These are phyloP conservation scores for Galeopsis tetrahit DNA, from an alignment of 257 asterid species.

Conservation along the genomic window DNA sequence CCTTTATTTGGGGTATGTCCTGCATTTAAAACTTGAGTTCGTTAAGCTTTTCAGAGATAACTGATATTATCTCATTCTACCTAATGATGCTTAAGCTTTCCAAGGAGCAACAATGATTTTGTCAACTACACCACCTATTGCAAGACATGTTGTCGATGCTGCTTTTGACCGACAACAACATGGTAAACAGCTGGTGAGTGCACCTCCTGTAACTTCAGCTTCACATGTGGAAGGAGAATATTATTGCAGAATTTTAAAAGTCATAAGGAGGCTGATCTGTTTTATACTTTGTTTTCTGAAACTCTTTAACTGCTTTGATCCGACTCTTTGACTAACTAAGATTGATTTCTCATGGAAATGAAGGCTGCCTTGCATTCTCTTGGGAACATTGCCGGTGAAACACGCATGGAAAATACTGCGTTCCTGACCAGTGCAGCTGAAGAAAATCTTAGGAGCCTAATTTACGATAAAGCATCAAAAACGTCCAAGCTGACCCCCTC, in stretches of 20 bases:
- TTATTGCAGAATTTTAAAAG: conserved; percentile 15
- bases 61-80: conserved; percentile 29
- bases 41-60: conserved; percentile 25
- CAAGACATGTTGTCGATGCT: conserved; percentile 75
- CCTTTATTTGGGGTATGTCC: conserved; percentile 19
- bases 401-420: conserved; percentile 52
- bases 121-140: conserved; percentile 65
- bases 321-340: conserved; percentile 23
- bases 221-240: neutral
- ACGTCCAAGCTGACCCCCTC: conserved; percentile 87
- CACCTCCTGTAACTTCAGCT: conserved; percentile 26
- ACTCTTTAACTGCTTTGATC: conserved; percentile 22
- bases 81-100: conserved; percentile 58
- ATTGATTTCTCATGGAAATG: conserved; percentile 29
- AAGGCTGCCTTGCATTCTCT: conserved; percentile 97
- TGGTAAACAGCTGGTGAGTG: conserved; percentile 83
- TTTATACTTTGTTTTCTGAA: conserved; percentile 21
- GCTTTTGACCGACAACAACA: conserved; percentile 87
- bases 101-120: conserved; percentile 76
- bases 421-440: conserved; percentile 70
- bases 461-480: conserved; percentile 77
- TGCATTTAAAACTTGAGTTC: conserved; percentile 23
- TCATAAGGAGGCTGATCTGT: neutral
- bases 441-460: conserved; percentile 68
- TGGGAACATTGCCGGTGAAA: conserved; percentile 83